phyloP scores from a whole-genome alignment of 345 rosid species.

The Salix koriyanagi region DNA sequence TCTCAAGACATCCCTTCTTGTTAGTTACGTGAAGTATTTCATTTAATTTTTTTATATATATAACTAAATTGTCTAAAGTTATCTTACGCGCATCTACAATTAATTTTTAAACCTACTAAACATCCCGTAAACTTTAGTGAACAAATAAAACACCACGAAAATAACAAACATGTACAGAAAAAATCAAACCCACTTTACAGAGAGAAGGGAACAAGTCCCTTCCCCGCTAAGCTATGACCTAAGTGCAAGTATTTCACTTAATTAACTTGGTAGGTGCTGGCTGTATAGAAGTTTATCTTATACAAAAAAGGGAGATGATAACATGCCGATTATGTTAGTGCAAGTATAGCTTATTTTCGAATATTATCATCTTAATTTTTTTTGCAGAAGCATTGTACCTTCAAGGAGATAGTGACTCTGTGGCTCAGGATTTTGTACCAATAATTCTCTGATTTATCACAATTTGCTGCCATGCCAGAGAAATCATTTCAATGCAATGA shows the following conservation, averaged over 20 bases:
- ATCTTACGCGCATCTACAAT: accelerated
- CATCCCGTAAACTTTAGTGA: accelerated
- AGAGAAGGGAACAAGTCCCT: too few relatives aligned
- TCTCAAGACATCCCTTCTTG: too few relatives aligned
- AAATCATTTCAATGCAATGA: background rate
- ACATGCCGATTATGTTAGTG: too few relatives aligned
- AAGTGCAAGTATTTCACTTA: too few relatives aligned
- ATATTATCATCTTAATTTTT: background rate
- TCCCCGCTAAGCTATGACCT: too few relatives aligned
- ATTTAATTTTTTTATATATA: too few relatives aligned
- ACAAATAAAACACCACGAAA: accelerated
- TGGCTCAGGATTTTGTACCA: background rate
- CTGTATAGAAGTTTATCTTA: too few relatives aligned
- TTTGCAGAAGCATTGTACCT: background rate
- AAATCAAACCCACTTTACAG: too few relatives aligned
- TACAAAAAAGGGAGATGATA: too few relatives aligned
- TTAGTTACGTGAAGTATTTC: too few relatives aligned
- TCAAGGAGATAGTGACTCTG: background rate
- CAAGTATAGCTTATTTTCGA: background rate
- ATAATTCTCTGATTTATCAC: background rate
- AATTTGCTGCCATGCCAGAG: background rate
- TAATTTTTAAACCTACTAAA: accelerated
- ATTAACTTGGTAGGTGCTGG: too few relatives aligned
- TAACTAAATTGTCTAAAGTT: accelerated
- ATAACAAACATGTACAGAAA: too few relatives aligned